Base-by-base conservation (phyloP, 2,329 filamentous ascomycete species). In the Aspergillus oerlinghausenensis region DNA sequence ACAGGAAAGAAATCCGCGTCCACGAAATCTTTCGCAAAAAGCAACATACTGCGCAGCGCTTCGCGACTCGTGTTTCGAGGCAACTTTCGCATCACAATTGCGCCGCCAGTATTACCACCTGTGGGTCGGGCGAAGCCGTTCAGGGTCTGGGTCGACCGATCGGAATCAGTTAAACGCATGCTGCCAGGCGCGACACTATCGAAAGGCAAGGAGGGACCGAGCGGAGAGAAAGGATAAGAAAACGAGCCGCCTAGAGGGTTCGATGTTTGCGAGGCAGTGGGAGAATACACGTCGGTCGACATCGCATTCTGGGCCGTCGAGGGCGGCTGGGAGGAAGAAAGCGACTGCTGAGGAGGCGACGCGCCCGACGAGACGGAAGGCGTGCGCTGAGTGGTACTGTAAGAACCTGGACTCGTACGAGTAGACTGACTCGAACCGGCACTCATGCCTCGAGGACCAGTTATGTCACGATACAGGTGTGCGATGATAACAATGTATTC, bases 1-100 rank as follows among this genome's bases (percentile, higher is more conserved):
- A 77, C 76, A 4, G 77, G 72, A 17, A 86, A 74, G 59, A 87
- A 80, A 53, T 84, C 81, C 55, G 80, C 80, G 60, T 85, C 81
- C 50, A 85, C 73, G 50, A 87, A 77, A 60, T 87, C 84, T 63
- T 84, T 83, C 21, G 84, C 83, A 63, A 88, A 87, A n/a, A 86
- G 76, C 5, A 88, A 75, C 77, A 88, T 85, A 68, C 82, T 84
- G 61, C 81, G 79, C 55, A 88, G 77, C 19, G 81, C 77, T 60
- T 86, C 84, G 51, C 77, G 72, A 65, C 79, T 83, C 47, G 80
- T 86, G 67, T 80, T 84, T 57, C 76, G 79, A 3, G 84, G 83
- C 14, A 88, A 75, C 63, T 80, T 83, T 65, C 83, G 83, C 73
- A 88, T 77, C 55, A 84, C 70, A 58, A 88, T 77, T 49, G 76